Evolutionary conservation across 1,284 basidiomycete species (phyloP).

Genomic region (Leccinum pachyderme): DNA sequence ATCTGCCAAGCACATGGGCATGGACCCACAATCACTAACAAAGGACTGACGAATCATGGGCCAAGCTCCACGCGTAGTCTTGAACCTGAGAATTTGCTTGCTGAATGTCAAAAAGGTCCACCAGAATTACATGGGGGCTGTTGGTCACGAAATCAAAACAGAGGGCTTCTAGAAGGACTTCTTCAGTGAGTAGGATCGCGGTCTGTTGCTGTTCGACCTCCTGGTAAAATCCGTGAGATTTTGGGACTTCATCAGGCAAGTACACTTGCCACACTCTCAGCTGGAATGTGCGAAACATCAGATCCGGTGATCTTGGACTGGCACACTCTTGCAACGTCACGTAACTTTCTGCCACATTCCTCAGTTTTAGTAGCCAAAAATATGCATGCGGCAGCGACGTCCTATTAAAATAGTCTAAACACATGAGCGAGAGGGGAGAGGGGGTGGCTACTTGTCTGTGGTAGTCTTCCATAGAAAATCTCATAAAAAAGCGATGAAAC

Average conservation of each 20-base stretch:
- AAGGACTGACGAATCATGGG: constrained; percentile 75
- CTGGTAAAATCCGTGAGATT: constrained; percentile 34
- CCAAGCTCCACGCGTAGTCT: constrained; percentile 78
- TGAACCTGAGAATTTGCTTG: constrained; percentile 50
- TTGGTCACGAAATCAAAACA: constrained; percentile 90
- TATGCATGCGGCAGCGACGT: constrained; percentile 86
- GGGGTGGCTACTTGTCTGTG: constrained; percentile 60
- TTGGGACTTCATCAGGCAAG: constrained; percentile 2
- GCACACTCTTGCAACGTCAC: constrained; percentile 77
- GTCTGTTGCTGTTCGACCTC: constrained; percentile 75
- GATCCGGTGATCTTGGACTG: constrained; percentile 65
- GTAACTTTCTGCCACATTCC: constrained; percentile 83
- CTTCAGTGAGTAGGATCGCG: constrained; percentile 77
- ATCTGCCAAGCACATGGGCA: constrained; percentile 42
- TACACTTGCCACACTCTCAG: constrained; percentile 56
- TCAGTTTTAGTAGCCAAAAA: constrained; percentile 93
- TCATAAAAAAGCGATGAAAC: constrained; percentile 95
- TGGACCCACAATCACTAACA: constrained; percentile 1
- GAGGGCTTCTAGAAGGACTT: constrained; percentile 81
- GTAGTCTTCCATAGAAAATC: constrained; percentile 83
- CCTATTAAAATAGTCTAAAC: constrained; percentile 42
- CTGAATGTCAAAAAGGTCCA: constrained; percentile 59
- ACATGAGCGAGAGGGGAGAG: constrained; percentile 5
- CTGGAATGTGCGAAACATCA: constrained; percentile 54
- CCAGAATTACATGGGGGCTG: constrained; percentile 77